A percentile compares a stretch with the other conserved stretches of the same genome.
phyloP scores from a whole-genome alignment of 768 basidiomycete genomes.

The Rhizopogon vulgaris region DNA sequence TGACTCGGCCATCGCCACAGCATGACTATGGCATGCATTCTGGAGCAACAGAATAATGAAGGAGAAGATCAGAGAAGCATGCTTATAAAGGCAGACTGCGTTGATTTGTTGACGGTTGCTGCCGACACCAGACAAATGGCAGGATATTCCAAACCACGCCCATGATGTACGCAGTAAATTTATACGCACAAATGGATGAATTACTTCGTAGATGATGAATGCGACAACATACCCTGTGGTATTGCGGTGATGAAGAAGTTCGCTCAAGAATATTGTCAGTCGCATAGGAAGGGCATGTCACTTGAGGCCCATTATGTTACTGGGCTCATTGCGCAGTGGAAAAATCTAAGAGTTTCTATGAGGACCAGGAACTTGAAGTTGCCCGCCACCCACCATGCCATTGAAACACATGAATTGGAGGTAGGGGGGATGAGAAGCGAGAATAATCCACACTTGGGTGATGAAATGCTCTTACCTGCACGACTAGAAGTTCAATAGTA shows the following conservation, averaged over 20 bases:
- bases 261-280: no score
- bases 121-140: neutral
- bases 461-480: no score
- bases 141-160: neutral
- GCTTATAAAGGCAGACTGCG: neutral
- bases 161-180: neutral
- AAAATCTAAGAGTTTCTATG: neutral
- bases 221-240: neutral
- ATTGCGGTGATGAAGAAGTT: neutral
- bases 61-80: slow-evolving; percentile 1
- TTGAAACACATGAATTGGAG: no score
- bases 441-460: no score
- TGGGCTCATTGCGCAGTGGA: neutral
- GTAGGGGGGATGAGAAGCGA: no score
- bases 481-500: no score
- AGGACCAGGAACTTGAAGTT: neutral
- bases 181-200: neutral
- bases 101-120: neutral
- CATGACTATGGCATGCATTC: neutral
- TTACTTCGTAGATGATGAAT: no score
- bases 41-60: neutral
- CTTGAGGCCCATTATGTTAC: neutral
- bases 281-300: neutral
- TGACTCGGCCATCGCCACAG: neutral
- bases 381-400: neutral